Percentiles rank a stretch among this genome's conserved stretches.
These are phyloP conservation scores for Backusella luteola DNA, from an alignment of 192 early-diverging fungal species.

Conservation along the genomic window DNA sequence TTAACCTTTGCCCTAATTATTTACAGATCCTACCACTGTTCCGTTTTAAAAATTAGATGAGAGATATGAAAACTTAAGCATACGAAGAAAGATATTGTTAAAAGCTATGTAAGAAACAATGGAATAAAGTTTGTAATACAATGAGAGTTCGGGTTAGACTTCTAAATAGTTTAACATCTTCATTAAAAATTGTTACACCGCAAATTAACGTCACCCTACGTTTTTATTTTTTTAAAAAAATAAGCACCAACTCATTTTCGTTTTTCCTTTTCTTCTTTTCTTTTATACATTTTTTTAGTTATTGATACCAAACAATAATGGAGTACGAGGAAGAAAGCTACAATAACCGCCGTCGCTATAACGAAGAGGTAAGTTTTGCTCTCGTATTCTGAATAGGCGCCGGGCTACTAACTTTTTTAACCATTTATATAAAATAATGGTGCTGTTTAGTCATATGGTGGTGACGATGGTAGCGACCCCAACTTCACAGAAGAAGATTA, in stretches of 20 bases:
- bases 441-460: neutral
- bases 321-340: constrained; percentile 2
- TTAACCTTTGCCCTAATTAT: too few species aligned
- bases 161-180: neutral
- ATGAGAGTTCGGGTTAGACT: neutral
- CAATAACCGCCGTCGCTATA: neutral
- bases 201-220: neutral
- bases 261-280: neutral
- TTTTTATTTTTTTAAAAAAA: neutral
- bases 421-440: neutral
- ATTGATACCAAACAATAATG: neutral
- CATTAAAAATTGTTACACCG: neutral
- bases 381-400: neutral
- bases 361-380: neutral
- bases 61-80: too few species aligned
- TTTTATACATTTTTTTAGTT: neutral
- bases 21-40: too few species aligned
- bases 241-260: neutral
- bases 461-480: neutral
- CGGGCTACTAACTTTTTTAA: neutral
- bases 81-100: too few species aligned
- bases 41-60: too few species aligned
- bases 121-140: neutral
- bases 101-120: too few species aligned
- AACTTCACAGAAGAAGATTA: constrained; percentile 12